phyloP scores from a whole-genome alignment of 1,284 basidiomycete species.

The Macrocystidia cucumis region DNA sequence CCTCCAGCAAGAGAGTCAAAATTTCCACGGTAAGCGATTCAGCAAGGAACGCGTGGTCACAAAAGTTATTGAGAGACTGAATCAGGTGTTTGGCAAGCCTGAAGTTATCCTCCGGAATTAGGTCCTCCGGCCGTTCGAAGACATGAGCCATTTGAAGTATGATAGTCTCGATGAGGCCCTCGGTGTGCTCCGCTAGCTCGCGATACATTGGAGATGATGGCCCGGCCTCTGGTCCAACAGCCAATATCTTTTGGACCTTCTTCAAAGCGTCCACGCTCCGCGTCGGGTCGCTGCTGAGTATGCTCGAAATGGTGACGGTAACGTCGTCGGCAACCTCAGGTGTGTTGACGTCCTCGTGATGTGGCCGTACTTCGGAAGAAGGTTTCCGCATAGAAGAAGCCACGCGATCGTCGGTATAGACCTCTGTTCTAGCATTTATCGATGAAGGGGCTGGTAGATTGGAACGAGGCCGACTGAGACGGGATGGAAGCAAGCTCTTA shows the following conservation, averaged over 20 bases:
- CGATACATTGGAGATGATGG: conserved; percentile 60
- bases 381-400: conserved; percentile 8
- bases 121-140: conserved; percentile 73
- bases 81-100: conserved; percentile 93
- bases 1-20: conserved; percentile 74
- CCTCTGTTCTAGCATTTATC: conserved; percentile 10
- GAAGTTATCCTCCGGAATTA: conserved; percentile 73
- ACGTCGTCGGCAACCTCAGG: conserved; percentile 49
- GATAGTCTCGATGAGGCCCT: conserved; percentile 84
- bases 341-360: conserved; percentile 11
- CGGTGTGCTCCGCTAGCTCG: conserved; percentile 77
- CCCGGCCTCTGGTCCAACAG: conserved; percentile 67
- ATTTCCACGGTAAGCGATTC: conserved; percentile 79
- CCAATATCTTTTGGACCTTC: conserved; percentile 78
- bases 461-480: conserved; percentile 53
- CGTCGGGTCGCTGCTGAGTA: conserved; percentile 77
- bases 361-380: conserved; percentile 11
- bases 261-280: conserved; percentile 93
- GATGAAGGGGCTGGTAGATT: conserved; percentile 14
- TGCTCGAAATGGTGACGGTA: conserved; percentile 73
- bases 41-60: conserved; percentile 76
- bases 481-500: conserved; percentile 63
- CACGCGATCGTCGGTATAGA: conserved; percentile 2
- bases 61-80: conserved; percentile 88
- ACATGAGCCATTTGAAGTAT: conserved; percentile 85